Base-by-base conservation (phyloP, 208 protist species). In the Balamuthia mandrillaris region DNA sequence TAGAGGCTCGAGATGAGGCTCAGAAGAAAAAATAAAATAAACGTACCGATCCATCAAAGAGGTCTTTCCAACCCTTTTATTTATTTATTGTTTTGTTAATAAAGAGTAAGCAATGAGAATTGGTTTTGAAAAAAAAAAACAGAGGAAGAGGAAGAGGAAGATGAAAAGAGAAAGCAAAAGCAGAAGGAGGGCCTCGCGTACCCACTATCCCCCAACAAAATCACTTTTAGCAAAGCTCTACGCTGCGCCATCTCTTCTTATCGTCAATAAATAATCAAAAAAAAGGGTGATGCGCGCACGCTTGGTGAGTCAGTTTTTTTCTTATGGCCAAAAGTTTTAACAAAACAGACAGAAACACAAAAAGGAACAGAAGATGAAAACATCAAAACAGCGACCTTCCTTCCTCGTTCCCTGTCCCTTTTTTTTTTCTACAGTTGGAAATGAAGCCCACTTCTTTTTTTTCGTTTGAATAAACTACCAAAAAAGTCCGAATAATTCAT, bases 41-140 rank as follows among this genome's bases (percentile, higher is more conserved):
- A 79, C 70, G 24, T 35, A 79, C 58, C 91, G 91, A 74, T 95
- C 92, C 91, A 95, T 93, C 27, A 96, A 85, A 14, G 78, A 87
- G 5, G 93, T 96, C 82, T 95, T 95, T 14, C 92, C 92, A 33
- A 84, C 68, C 12, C 49, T 87, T 18, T 5, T 9, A 24, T 54
- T 5, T n/a, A 27, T 85, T 7, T 45, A 14, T 24, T 54, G 47
- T 54, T 54, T 24, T 18, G 47, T 54, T 54, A 24, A 24, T 14
- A 14, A 14, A 54, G 21, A 24, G 14, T 54, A 24, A 21, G 14
- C 47, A 14, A 54, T 18, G 47, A 54, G n/a, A n/a, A 54, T 54
- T 54, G 16, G 47, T 54, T 14, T 54, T 24, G 47, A 14, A 21
- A 21, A 21, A 54, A 24, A 54, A 54, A 54, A 54, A 41, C n/a